Evolutionary conservation across 176 grass and related monocot genomes (phyloP).

Genomic region (Rhynchospora pubera): DNA sequence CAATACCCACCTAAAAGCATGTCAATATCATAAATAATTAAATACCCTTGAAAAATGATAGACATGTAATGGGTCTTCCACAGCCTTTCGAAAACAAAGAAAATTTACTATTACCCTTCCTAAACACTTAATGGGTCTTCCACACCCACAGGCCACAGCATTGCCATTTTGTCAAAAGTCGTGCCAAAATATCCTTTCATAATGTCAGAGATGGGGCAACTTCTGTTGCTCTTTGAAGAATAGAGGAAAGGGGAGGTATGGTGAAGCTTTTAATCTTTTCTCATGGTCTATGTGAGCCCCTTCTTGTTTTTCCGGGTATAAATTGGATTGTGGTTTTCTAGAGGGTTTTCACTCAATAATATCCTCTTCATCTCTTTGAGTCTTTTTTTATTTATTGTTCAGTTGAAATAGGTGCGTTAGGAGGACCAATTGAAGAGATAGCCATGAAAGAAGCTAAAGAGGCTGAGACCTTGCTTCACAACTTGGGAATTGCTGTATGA

Average conservation of each 20-base stretch:
- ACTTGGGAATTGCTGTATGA: conserved; percentile 86
- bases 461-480: conserved; percentile 58
- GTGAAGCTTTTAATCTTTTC: background rate
- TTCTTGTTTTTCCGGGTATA: background rate
- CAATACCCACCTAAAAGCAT: background rate
- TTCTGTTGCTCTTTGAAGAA: background rate
- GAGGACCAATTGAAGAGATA: conserved; percentile 93
- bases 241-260: background rate
- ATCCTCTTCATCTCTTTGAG: background rate
- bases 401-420: conserved; percentile 41
- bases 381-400: conserved; percentile 41
- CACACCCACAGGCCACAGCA: background rate
- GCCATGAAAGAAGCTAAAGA: conserved; percentile 69
- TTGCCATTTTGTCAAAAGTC: background rate
- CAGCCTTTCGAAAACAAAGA: background rate
- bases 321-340: background rate
- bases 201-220: background rate
- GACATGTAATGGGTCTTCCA: no score
- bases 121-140: background rate
- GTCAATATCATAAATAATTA: no score
- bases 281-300: background rate
- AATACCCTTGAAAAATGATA: no score
- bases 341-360: background rate
- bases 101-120: background rate
- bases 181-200: background rate